Conservation (phyloP, 106 monocot species). For the Allium fistulosum region DNA sequence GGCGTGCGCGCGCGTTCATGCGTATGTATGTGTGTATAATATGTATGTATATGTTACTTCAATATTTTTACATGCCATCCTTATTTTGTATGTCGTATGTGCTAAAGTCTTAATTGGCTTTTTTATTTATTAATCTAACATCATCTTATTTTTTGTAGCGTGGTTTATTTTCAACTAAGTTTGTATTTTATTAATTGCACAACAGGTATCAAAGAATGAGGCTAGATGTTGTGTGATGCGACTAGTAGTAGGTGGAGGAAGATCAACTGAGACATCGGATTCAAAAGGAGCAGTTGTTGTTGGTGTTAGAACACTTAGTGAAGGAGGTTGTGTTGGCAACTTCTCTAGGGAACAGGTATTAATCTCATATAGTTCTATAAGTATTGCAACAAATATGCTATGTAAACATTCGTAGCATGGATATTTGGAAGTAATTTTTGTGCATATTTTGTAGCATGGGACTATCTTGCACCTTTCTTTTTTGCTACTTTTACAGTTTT, state of each 20-base stretch:
- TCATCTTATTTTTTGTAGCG: neutral
- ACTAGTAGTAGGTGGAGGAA: constrained; percentile 88
- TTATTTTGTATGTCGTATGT: neutral
- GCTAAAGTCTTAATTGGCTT: neutral
- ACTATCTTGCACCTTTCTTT: no score
- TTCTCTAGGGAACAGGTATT: constrained; percentile 94
- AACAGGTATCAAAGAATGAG: constrained; percentile 89
- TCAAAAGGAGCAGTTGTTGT: constrained; percentile 91
- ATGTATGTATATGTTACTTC: no score
- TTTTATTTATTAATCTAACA: neutral
- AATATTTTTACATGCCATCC: no score
- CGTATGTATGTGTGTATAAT: no score
- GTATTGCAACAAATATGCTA: no score
- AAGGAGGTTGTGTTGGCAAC: constrained; percentile 92
- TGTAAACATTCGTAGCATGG: no score
- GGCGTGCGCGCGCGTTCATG: no score
- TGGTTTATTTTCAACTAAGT: neutral
- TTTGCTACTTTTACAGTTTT: no score
- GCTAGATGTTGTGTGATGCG: constrained; percentile 88
- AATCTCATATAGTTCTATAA: neutral
- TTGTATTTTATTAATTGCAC: neutral
- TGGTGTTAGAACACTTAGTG: constrained; percentile 93
- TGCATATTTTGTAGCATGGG: no score
- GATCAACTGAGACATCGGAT: constrained; percentile 67
- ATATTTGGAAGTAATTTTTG: no score